Evolutionary conservation across 345 rosid genomes (phyloP).

Genomic region (Mallotus nudiflorus): DNA sequence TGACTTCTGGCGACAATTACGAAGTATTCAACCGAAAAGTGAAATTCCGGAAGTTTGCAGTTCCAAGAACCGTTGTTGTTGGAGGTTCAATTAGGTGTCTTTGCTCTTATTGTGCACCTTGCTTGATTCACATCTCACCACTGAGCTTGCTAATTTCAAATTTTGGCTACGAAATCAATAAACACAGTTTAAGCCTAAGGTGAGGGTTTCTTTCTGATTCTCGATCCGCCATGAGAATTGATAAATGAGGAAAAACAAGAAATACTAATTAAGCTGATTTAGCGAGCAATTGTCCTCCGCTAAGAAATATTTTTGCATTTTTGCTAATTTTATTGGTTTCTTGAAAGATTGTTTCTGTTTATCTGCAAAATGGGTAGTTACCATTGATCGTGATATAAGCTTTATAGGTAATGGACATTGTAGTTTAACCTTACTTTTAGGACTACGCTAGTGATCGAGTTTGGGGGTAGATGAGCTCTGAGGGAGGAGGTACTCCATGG

Average conservation of each 20-base stretch:
- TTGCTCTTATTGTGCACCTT: too few species aligned
- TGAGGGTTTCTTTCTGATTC: background rate
- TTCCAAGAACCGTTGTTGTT: too few species aligned
- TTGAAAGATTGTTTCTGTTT: background rate
- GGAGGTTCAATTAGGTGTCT: too few species aligned
- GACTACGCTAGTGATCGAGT: background rate
- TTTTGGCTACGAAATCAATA: background rate
- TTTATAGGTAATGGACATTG: background rate
- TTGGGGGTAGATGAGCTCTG: constrained; percentile 43
- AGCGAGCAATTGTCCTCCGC: too few species aligned
- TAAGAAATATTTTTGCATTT: background rate
- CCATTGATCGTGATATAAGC: too few species aligned
- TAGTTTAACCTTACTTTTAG: background rate
- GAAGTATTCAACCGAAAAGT: too few species aligned
- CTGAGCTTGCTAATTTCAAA: background rate
- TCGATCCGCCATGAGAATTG: background rate
- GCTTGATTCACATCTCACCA: background rate
- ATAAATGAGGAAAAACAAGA: background rate
- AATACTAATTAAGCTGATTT: background rate
- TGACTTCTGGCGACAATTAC: too few species aligned
- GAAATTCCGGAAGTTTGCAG: background rate
- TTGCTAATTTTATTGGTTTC: background rate
- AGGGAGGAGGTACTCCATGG: constrained; percentile 37
- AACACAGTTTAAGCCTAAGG: background rate
- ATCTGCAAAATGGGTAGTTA: background rate